Evolutionary conservation across 495 filamentous ascomycete genomes (phyloP), one percentile per base, ranked within the genome.

Genomic region (Aspergillus diversus): DNA sequence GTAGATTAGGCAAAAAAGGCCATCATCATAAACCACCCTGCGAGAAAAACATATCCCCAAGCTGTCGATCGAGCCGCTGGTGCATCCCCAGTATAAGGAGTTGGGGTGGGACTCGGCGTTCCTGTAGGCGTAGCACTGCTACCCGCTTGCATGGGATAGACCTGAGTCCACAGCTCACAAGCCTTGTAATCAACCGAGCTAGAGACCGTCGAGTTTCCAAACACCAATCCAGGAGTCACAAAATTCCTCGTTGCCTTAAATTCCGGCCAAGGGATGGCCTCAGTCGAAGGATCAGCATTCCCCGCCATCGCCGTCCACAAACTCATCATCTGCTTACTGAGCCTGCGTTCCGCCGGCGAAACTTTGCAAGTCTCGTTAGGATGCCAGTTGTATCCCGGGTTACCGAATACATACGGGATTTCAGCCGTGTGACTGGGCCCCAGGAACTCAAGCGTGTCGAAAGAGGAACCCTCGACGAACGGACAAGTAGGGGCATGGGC

Each of bases 391-490:
- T 39, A 39, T 13, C 8, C 37, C 13, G 37, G 37, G 37, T 39
- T 39, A 8, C 37, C 37, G 3, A 39, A 39, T 7, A 39, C 37
- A 60, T 71, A 77, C 15, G 76, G 77, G 47, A 80, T 68, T 57
- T 80, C 77, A 33, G 72, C 71, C 27, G 72, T 75, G 57, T 80
- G 77, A 21, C 72, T 68, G 31, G 70, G 71, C 8, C 70, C 71
- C 1, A 39, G 37, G 37, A 39, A 7, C 7, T 7, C 32, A 5
- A 37, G 7, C 1, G 37, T 39, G 37, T 16, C 53, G 13, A 4
- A 4, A 8, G 37, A 8, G 37, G 1, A 1, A 13, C 37, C 37
- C 37, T 39, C 11, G 74, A 59, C 54, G 71, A 75, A 80, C 0
- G 66, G 17, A 39, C 76, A 79, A 37, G 66, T 72, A 4, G 71